Evolutionary conservation across 352 stramenopile genomes (phyloP).

Genomic region (Pythium aphanidermatum): DNA sequence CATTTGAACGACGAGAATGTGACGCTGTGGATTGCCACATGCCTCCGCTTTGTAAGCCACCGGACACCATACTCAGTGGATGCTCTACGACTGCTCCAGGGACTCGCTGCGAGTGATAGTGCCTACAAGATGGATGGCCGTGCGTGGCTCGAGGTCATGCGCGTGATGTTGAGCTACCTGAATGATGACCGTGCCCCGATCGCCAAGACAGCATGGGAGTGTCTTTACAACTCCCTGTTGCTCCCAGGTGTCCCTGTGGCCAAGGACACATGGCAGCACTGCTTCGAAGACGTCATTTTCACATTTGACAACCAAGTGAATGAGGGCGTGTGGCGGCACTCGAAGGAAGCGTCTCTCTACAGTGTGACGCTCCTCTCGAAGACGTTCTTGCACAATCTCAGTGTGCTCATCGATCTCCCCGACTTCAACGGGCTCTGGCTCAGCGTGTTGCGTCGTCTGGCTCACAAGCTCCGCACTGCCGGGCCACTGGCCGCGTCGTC

Average conservation of each 20-base stretch:
- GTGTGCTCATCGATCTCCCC: constrained; percentile 55
- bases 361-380: constrained; percentile 83
- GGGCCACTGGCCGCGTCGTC: constrained; percentile 18
- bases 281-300: constrained; percentile 86
- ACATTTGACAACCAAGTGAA: constrained; percentile 81
- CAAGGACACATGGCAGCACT: constrained; percentile 74
- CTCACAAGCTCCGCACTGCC: constrained; percentile 51
- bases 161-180: constrained; percentile 79
- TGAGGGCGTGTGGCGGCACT: constrained; percentile 40
- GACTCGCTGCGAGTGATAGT: constrained; percentile 65
- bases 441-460: constrained; percentile 61
- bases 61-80: constrained; percentile 73
- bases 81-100: constrained; percentile 65
- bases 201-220: constrained; percentile 80
- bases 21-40: constrained; percentile 76
- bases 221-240: constrained; percentile 75
- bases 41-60: constrained; percentile 69
- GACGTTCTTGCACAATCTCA: constrained; percentile 83
- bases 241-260: constrained; percentile 60
- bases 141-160: constrained; percentile 82
- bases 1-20: constrained; percentile 78
- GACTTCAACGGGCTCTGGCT: constrained; percentile 74
- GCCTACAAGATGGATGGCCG: constrained; percentile 66
- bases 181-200: constrained; percentile 72
- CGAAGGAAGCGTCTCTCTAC: constrained; percentile 67